Conservation (phyloP, 345 rosid genomes). For the Kandelia obovata region DNA sequence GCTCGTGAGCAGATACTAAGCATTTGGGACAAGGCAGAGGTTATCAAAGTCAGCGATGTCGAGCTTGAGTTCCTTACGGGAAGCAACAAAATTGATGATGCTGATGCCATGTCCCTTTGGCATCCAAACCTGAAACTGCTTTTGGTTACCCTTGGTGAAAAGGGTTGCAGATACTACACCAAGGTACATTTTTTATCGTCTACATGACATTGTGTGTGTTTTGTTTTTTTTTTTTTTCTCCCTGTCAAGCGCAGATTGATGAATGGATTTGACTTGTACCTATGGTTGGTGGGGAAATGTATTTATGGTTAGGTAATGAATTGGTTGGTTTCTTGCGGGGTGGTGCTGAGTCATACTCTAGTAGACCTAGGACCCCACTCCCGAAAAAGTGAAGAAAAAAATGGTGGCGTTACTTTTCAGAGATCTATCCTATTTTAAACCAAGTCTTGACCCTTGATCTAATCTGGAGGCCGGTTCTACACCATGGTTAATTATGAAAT, state of each 20-base stretch:
- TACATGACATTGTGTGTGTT: background rate
- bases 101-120: slow-evolving; percentile 80
- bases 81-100: slow-evolving; percentile 68
- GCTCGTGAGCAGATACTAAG: slow-evolving; percentile 84
- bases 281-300: slow-evolving; percentile 19
- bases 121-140: slow-evolving; percentile 77
- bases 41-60: slow-evolving; percentile 89
- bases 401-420: no score
- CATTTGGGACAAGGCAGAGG: slow-evolving; percentile 96
- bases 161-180: slow-evolving; percentile 93
- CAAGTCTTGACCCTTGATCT: background rate
- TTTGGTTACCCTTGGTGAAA: slow-evolving; percentile 86
- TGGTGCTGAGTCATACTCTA: no score
- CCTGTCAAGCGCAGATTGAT: background rate
- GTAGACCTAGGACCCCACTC: no score
- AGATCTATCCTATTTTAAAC: no score
- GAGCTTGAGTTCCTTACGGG: slow-evolving; percentile 96
- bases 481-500: background rate
- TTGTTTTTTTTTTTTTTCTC: background rate
- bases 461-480: background rate
- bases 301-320: slow-evolving; percentile 13
- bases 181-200: slow-evolving; percentile 42
- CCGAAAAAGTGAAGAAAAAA: no score
- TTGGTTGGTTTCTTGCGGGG: background rate
- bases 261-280: slow-evolving; percentile 4